Evolutionary conservation across 768 basidiomycete genomes (phyloP).

Genomic region (Brasilioporus rufonigricans): DNA sequence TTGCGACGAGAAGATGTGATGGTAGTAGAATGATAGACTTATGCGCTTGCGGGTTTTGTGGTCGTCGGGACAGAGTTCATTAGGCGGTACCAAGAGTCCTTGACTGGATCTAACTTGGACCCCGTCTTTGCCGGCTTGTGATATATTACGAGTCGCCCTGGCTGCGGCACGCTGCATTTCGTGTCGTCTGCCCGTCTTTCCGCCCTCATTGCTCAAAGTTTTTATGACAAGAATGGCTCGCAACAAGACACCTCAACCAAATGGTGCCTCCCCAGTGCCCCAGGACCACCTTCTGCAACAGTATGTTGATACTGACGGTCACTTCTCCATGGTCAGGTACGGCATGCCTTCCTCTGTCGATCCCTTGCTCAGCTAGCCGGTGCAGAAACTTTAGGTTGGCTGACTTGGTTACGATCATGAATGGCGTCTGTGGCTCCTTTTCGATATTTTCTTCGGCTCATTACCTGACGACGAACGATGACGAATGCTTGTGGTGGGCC

Average conservation of each 20-base stretch:
- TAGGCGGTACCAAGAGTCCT: slow-evolving; percentile 24
- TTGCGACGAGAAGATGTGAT: slow-evolving; percentile 42
- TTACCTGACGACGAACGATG: slow-evolving; percentile 79
- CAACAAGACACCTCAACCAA: slow-evolving; percentile 29
- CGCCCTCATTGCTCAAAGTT: neutral
- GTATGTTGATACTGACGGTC: slow-evolving; percentile 87
- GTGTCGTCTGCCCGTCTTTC: slow-evolving; percentile 29
- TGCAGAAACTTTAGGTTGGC: slow-evolving; percentile 94
- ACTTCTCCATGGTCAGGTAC: slow-evolving; percentile 96
- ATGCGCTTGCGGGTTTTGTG: neutral
- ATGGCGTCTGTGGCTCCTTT: slow-evolving; percentile 95
- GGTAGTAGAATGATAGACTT: slow-evolving; percentile 34
- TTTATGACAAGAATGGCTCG: slow-evolving; percentile 20
- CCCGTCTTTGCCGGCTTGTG: slow-evolving; percentile 3
- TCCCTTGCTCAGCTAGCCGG: slow-evolving; percentile 17
- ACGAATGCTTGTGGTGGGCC: slow-evolving; percentile 82
- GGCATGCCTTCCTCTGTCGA: slow-evolving; percentile 7
- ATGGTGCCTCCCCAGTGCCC: slow-evolving; percentile 12
- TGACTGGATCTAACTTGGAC: slow-evolving; percentile 3
- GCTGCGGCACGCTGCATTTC: slow-evolving; percentile 18
- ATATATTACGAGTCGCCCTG: slow-evolving; percentile 7
- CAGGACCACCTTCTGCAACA: slow-evolving; percentile 57
- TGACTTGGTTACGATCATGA: slow-evolving; percentile 98
- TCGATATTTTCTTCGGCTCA: slow-evolving; percentile 92
- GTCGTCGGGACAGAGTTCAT: neutral